Evolutionary conservation across 2,329 filamentous ascomycete genomes (phyloP), one percentile per base, ranked within the genome.

Genomic region (Beauveria brongniartii): DNA sequence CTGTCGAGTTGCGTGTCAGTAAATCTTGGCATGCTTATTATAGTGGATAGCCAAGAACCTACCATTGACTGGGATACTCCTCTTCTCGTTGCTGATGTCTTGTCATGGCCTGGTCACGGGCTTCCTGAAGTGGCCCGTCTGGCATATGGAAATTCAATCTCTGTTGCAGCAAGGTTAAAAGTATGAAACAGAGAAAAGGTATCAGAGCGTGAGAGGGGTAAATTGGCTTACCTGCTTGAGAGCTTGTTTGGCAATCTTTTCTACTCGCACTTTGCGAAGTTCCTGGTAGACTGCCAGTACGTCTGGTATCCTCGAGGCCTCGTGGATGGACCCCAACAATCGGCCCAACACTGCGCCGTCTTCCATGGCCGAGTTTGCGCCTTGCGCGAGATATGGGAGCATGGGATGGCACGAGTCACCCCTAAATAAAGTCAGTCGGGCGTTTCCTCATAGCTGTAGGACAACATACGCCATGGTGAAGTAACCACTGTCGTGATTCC

Each of bases 291-390:
- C 65, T 28, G 66, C 67, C 20, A 80, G 67, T 0, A 74, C 77
- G n/a, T 75, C 72, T 0, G 76, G 75, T 1, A 85, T 62, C 30
- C 81, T 75, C 0, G 78, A 73, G 52, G 75, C 78, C 0, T 69
- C 70, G 40, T 74, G 71, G 10, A 87, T 73, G 3, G 78, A 74
- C 0, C 80, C 79, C 0, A 90, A 72, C 1, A 89, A 67, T 1
- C 78, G 74, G 0, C 86, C 87, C 0, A 90, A 72, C 0, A 87
- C 84, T 0, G 86, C 85, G 0, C 86, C 87, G 58, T 90, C 87
- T 67, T 90, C 87, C 1, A 90, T 75, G 0, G 83, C 82, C 0
- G 81, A 85, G 67, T 88, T 88, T 16, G 87, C 87, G 0, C 87
- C 86, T 70, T 85, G 87, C 0, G 83, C 86, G 30, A 85, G 75